Conservation (phyloP, 306 rosid species). For the Cucumis melo region DNA sequence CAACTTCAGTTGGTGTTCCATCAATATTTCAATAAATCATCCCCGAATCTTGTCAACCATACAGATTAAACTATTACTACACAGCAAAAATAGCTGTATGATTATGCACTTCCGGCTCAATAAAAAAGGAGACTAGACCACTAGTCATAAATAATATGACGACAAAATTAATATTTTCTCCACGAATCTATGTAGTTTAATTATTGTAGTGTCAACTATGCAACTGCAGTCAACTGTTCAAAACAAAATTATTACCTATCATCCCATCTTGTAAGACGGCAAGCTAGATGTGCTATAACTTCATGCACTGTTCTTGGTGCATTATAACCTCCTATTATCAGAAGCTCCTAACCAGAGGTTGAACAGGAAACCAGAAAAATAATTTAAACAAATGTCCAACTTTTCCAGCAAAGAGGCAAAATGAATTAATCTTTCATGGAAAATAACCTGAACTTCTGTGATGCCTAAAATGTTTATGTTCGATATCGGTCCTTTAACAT, state of each 20-base stretch:
- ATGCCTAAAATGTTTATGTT: slow-evolving; percentile 63
- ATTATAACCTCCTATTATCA: slow-evolving; percentile 64
- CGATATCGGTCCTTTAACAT: slow-evolving; percentile 52
- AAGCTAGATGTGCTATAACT: slow-evolving; percentile 66
- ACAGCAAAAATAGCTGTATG: neutral
- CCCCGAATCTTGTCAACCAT: neutral
- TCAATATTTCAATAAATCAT: neutral
- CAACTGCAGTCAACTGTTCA: neutral
- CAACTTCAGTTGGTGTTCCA: no score
- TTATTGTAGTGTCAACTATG: neutral
- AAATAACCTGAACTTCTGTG: slow-evolving; percentile 86
- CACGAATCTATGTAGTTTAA: neutral
- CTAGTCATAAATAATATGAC: neutral
- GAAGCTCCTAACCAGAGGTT: slow-evolving; percentile 57
- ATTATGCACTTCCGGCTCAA: neutral
- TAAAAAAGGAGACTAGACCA: neutral
- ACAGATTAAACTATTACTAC: neutral
- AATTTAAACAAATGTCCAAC: neutral
- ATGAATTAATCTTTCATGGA: slow-evolving; percentile 5
- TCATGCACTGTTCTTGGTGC: slow-evolving; percentile 83
- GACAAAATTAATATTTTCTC: neutral
- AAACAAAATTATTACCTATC: slow-evolving; percentile 49
- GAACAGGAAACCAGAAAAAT: neutral
- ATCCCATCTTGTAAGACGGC: slow-evolving; percentile 93
- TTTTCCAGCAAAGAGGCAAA: slow-evolving; percentile 9